Base-by-base conservation (phyloP, 2,329 filamentous ascomycete genomes). In the Lithohypha guttulata region DNA sequence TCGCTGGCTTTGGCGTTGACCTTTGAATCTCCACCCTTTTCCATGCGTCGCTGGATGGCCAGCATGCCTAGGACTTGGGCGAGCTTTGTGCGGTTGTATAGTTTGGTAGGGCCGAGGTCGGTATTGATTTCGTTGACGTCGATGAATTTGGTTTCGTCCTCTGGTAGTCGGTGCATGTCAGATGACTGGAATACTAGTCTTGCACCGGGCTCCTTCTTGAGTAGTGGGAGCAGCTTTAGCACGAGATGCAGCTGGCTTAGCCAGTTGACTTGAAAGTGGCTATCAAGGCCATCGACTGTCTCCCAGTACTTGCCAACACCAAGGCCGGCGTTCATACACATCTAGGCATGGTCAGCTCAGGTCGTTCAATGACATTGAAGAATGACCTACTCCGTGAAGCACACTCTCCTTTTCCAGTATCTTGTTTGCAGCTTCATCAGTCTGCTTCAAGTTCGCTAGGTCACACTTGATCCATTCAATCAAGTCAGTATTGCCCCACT, bases 11-110 rank as follows among this genome's bases (percentile, higher is more conserved):
- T 13, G 14, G 30, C 20, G 27, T 47, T 42, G 2, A 52, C 33
- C n/a, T 56, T 58, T 10, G 66, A 50, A 42, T 65, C 44, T 7
- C 59, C 57, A 3, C 55, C 53, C 18, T 55, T 51, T n/a, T n/a
- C n/a, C 39, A 62, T 59, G 13, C 63, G 58, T 17, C 59, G 53
- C 19, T 60, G 51, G 1, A 72, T 51, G 1, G 64, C 60, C 6
- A 58, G 60, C 7, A 63, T 56, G 28, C 69, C 65, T 4, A 71
- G 53, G 10, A 71, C 53, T 42, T 69, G 62, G 1, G 66, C 66
- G 10, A 71, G 62, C 50, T 72, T 71, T 6, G 60, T 62, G 34
- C 68, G 63, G 30, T 57, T 61, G 54, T 72, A 71, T n/a, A 71
- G 57, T 15, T 61, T 60, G 20, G 57, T 59, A 1, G 67, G 51